Percentiles rank a stretch among this genome's conserved stretches.
These are phyloP conservation scores for Lactarius quietus DNA, from an alignment of 768 basidiomycete species.

Conservation along the genomic window DNA sequence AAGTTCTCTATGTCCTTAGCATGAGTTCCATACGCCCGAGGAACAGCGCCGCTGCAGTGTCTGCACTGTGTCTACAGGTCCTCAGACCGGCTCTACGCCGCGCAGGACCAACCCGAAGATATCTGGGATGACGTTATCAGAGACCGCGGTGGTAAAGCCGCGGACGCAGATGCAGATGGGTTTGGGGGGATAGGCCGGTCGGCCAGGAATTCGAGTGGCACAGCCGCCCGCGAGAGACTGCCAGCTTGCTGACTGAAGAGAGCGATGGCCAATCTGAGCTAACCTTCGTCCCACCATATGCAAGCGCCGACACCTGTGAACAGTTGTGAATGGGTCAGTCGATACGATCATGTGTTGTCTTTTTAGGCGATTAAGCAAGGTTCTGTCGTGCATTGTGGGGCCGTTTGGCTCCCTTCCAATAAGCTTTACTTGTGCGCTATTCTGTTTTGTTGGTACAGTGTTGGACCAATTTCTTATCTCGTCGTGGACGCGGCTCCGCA, in stretches of 20 bases:
- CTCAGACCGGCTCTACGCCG: slow-evolving; percentile 45
- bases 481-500: slow-evolving; percentile 50
- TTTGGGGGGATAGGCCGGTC: no score
- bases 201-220: slow-evolving; percentile 64
- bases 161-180: slow-evolving; percentile 52
- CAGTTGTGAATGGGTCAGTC: no score
- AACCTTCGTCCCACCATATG: slow-evolving; percentile 58
- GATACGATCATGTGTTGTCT: not conserved
- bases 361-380: not conserved
- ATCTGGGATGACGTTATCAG: slow-evolving; percentile 42
- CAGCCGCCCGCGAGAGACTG: slow-evolving; percentile 48
- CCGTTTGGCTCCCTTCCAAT: slow-evolving; percentile 51
- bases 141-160: no score
- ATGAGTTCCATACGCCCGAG: not conserved
- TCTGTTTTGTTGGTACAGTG: slow-evolving; percentile 66
- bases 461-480: slow-evolving; percentile 57
- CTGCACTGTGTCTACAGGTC: slow-evolving; percentile 44
- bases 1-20: not conserved
- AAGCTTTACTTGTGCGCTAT: slow-evolving; percentile 59
- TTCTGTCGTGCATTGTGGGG: not conserved
- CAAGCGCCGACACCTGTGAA: slow-evolving; percentile 51
- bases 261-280: slow-evolving; percentile 54
- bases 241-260: slow-evolving; percentile 54
- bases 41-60: no score
- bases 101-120: slow-evolving; percentile 37